Evolutionary conservation across 768 basidiomycete species (phyloP), one percentile per base, ranked within the genome.

Genomic region (Cystofilobasidium capitatum): DNA sequence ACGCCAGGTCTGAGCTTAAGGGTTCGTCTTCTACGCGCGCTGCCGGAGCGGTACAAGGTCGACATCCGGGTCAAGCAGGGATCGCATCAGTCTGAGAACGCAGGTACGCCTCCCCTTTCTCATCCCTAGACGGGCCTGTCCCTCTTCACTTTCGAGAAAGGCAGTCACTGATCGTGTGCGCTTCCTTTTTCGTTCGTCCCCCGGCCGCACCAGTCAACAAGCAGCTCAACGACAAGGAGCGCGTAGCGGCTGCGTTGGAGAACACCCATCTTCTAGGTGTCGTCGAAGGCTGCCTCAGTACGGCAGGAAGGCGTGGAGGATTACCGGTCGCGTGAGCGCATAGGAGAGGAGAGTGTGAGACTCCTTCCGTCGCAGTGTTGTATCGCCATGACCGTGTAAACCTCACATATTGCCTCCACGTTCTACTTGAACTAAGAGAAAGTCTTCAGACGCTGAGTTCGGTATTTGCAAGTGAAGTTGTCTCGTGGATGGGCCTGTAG

Each of bases 191-290:
- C 6, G 17, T 24, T 54, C n/a, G 16, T 29, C 59, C 26, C 26
- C 10, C 61, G 44, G 9, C 16, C 9, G 31, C n/a, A n/a, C 58
- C 71, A 94, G 96, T 99, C 14, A 99, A 98, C 78, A 97, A 97
- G 76, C 96, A 99, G 74, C 81, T 99, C 39, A 99, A 99, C 73
- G 96, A 99, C 79, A 99, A 99, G 78, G 96, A 99, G 78, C 83
- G 96, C 45, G 96, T 98, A 1, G 92, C 92, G 31, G 96, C 96
- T 14, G 96, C 96, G 1, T 81, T 98, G 58, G 96, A 99, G 77
- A 98, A 98, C 77, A 82, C 85, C 2, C 83, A 87, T 35, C 82
- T 99, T 6, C 75, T 97, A 1, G 87, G 88, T 64, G 89, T 90
- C 0, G 84, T 99, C 13, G 93, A 98, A 76, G 86, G 86, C 37